These are phyloP conservation scores for Tubosaeta sp. DNA, from an alignment of 768 basidiomycete species.

Conservation along the genomic window DNA sequence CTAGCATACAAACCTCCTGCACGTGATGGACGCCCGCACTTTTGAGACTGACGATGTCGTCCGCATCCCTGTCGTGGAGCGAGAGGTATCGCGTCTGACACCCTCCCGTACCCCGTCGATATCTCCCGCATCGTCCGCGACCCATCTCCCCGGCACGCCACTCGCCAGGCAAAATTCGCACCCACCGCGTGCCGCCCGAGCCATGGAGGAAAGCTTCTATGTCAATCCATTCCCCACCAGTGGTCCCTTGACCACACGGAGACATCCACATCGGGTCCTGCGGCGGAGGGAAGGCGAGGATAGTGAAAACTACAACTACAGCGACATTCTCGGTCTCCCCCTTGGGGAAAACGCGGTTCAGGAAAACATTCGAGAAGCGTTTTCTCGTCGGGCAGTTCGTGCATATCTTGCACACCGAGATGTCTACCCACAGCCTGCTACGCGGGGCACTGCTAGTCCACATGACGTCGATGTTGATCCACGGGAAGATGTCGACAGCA, in stretches of 20 bases:
- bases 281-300: slow-evolving; percentile 24
- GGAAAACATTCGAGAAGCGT: slow-evolving; percentile 51
- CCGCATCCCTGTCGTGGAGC: slow-evolving; percentile 43
- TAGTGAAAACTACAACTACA: slow-evolving; percentile 33
- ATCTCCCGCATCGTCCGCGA: slow-evolving; percentile 8
- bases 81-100: slow-evolving; percentile 12
- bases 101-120: slow-evolving; percentile 9
- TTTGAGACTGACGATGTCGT: slow-evolving; percentile 75
- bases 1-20: slow-evolving; percentile 78
- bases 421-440: slow-evolving; percentile 18
- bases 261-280: slow-evolving; percentile 19
- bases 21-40: slow-evolving; percentile 82
- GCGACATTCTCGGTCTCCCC: slow-evolving; percentile 52
- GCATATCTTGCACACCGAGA: slow-evolving; percentile 30
- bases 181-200: slow-evolving; percentile 40
- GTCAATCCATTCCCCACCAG: slow-evolving; percentile 16
- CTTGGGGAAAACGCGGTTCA: slow-evolving; percentile 54
- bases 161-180: slow-evolving; percentile 15
- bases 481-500: slow-evolving; percentile 38
- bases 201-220: slow-evolving; percentile 57
- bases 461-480: slow-evolving; percentile 23
- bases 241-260: slow-evolving; percentile 15
- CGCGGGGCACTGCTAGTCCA: slow-evolving; percentile 12
- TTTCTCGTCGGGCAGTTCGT: slow-evolving; percentile 46
- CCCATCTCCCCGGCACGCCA: slow-evolving; percentile 9